These are phyloP conservation scores for Clavispora asparagi DNA, from an alignment of 805 yeast genomes.

Conservation along the genomic window DNA sequence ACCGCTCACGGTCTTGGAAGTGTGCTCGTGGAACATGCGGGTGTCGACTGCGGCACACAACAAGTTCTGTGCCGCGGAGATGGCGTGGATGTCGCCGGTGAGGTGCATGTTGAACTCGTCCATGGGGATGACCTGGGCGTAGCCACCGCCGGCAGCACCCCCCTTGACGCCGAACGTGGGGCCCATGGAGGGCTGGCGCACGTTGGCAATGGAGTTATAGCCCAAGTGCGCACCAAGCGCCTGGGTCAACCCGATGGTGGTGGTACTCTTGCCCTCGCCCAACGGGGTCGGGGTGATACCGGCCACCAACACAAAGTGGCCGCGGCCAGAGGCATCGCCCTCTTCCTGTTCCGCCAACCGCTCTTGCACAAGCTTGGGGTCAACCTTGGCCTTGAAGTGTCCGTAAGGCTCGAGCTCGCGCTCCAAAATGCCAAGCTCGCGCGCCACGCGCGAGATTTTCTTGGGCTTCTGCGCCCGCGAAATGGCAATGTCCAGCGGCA, in stretches of 20 bases:
- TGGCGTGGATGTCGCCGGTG: slow-evolving; percentile 97
- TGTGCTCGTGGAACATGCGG: slow-evolving; percentile 89
- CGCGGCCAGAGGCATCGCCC: slow-evolving; percentile 58
- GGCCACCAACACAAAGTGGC: slow-evolving; percentile 86
- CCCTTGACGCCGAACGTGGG: slow-evolving; percentile 99
- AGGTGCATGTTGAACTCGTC: slow-evolving; percentile 97
- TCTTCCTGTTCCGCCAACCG: slow-evolving; percentile 62
- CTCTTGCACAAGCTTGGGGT: slow-evolving; percentile 33
- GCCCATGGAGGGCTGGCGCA: slow-evolving; percentile 98
- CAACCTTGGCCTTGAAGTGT: slow-evolving; percentile 83
- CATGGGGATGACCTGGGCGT: slow-evolving; percentile 97
- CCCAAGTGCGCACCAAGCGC: slow-evolving; percentile 89
- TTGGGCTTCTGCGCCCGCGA: slow-evolving; percentile 88
- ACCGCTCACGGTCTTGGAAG: slow-evolving; percentile 73
- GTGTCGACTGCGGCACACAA: slow-evolving; percentile 97
- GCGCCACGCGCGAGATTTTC: slow-evolving; percentile 67
- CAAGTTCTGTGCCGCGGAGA: slow-evolving; percentile 87
- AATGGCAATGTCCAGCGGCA: slow-evolving; percentile 87
- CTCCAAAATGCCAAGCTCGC: slow-evolving; percentile 73
- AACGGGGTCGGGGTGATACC: slow-evolving; percentile 98
- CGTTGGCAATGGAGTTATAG: slow-evolving; percentile 83
- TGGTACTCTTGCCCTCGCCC: slow-evolving; percentile 97
- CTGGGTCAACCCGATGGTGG: slow-evolving; percentile 95
- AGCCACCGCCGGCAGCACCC: slow-evolving; percentile 99
- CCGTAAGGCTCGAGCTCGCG: slow-evolving; percentile 87